Evolutionary conservation across 495 filamentous ascomycete species (phyloP), one percentile per base, ranked within the genome.

Genomic region (Cladorrhinum samala): DNA sequence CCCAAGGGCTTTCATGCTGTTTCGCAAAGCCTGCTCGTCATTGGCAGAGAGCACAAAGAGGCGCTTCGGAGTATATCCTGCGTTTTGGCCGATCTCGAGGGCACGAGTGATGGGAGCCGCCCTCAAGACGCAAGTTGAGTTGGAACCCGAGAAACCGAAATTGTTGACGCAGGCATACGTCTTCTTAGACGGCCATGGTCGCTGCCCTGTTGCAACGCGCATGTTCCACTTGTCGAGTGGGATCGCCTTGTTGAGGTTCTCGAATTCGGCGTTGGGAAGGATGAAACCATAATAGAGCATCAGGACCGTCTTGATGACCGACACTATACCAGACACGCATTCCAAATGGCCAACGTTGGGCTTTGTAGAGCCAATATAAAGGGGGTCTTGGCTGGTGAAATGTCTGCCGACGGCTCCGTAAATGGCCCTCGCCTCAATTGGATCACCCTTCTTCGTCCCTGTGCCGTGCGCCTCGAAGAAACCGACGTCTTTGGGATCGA

Each of bases 301-400:
- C 43, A 83, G 52, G n/a, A 72, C 66, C 0, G 75, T 72, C 54
- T 86, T 85, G 49, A 85, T 79, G 6, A 85, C 56, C 3, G 76
- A 78, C 0, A 78, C 71, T 21, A 86, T 69, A 17, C 83, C 82
- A 47, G 73, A 75, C 11, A 74, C 72, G 9, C 73, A 78, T 58
- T 85, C 83, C 2, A 76, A 54, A 58, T 86, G 83, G 9, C 82
- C 81, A 17, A 84, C 73, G 50, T 83, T 83, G 0, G 77, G 74
- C 58, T 86, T 84, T 1, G 79, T 67, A 0, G 80, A 80, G 11
- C 82, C 83, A 18, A 86, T 72, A 48, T 71, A 73, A 3, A 82
- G 59, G 4, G 77, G 73, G 5, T 69, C 65, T 2, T 68, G 33
- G 9, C 65, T 43, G 3, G 66, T 62, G 17, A 73, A 63, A 38